phyloP scores from a whole-genome alignment of 1,284 basidiomycete species.

The Ceratobasidium sp. region DNA sequence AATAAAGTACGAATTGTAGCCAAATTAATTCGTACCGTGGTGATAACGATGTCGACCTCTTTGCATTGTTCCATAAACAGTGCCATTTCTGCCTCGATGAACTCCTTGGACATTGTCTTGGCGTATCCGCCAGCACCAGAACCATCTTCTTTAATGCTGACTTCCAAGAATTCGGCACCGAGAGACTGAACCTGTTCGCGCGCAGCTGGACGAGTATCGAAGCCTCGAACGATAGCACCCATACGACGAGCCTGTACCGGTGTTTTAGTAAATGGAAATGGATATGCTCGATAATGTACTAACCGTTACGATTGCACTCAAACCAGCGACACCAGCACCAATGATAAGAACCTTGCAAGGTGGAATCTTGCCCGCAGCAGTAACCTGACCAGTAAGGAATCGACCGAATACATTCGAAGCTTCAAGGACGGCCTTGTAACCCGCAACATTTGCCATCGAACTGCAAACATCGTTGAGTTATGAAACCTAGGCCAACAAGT shows the following conservation, averaged over 20 bases:
- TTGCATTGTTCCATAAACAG: conserved; percentile 87
- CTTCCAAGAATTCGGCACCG: conserved; percentile 88
- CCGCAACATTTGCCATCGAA: conserved; percentile 90
- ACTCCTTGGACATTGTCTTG: conserved; percentile 92
- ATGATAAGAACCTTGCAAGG: conserved; percentile 89
- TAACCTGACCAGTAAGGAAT: conserved; percentile 89
- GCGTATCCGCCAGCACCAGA: conserved; percentile 85
- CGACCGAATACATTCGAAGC: conserved; percentile 88
- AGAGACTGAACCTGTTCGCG: conserved; percentile 89
- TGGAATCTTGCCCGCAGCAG: conserved; percentile 86
- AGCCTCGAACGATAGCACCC: conserved; percentile 87
- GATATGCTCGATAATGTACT: conserved; percentile 49
- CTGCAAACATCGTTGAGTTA: conserved; percentile 58
- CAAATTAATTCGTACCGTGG: conserved; percentile 68
- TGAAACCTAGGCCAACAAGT: background rate
- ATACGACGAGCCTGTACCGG: conserved; percentile 74
- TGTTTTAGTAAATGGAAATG: no score
- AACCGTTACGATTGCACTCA: conserved; percentile 87
- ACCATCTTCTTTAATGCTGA: conserved; percentile 81
- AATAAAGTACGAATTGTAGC: background rate
- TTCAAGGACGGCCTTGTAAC: conserved; percentile 89
- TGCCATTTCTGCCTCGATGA: conserved; percentile 89
- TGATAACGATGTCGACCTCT: conserved; percentile 88
- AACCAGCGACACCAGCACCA: conserved; percentile 88
- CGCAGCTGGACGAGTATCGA: conserved; percentile 85